Base-by-base conservation (phyloP, 116 monocot genomes). In the Zostera marina region DNA sequence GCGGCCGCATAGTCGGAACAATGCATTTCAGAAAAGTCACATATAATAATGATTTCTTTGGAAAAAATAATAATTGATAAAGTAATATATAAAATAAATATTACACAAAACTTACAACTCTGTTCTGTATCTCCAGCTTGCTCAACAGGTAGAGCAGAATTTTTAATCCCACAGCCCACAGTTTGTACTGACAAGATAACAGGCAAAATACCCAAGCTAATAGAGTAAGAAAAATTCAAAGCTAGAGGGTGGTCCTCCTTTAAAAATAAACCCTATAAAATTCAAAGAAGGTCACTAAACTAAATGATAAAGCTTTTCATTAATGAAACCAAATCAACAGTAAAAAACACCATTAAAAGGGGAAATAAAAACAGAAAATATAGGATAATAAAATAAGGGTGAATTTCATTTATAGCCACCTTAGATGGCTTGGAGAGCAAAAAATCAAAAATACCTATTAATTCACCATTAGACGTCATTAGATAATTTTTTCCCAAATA, bases 161-260 rank as follows among this genome's bases (percentile, higher is more conserved):
- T 63, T 75, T 88, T 84, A 60, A 94, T 75, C 63, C 94, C 85
- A 82, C 94, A 94, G 8, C 80, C 88, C 63, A 69, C 69, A 46
- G 94, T 94, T 56, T 59, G 67, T 46, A 94, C 48, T 22, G 94
- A 85, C 13, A 94, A 63, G 45, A 61, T 70, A 42, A 79, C 63
- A 9, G 88, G 94, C 63, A 88, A 67, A 74, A 94, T 63, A 40
- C 94, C 94, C 59, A 94, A 69, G 70, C 88, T 85, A 39, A 88
- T 49, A 52, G 84, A 64, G 60, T 85, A 94, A 22, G 85, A 73
- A 22, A 94, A 15, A 57, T 88, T 88, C 39, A 88, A 72, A 62
- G 73, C 75, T 59, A 94, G 73, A 41, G 85, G 75, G 38, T 94
- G 94, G 62, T 85, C 77, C 71, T 94, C 94, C 75, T 82, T 72